phyloP scores from a whole-genome alignment of 108 stramenopile genomes.

The Cylindrotheca closterium region DNA sequence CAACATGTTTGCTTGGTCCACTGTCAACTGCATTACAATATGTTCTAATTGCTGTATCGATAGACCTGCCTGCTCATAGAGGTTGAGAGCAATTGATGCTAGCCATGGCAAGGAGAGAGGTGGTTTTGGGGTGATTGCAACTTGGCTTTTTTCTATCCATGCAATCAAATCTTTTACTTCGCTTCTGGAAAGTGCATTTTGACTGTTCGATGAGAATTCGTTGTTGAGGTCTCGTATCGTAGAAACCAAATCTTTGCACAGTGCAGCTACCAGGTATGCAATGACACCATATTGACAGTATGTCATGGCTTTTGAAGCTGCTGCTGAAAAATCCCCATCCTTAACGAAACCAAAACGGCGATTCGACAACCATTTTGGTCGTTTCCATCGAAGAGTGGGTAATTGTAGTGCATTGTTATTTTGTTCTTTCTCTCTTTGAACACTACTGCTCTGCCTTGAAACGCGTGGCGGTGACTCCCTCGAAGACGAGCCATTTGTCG shows the following conservation, averaged over 20 bases:
- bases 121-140: not conserved
- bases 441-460: no score
- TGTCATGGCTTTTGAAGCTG: no score
- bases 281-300: slow-evolving; percentile 3
- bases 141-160: slow-evolving; percentile 11
- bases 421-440: no score
- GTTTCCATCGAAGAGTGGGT: no score
- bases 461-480: no score
- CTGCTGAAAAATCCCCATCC: no score
- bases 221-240: no score
- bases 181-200: slow-evolving; percentile 1
- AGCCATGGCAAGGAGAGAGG: slow-evolving; percentile 9
- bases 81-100: slow-evolving; percentile 11
- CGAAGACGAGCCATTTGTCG: no score
- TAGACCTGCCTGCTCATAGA: slow-evolving; percentile 2
- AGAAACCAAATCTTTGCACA: not conserved
- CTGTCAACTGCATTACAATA: slow-evolving; percentile 18
- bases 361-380: no score
- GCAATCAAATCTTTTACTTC: slow-evolving; percentile 6
- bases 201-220: slow-evolving; percentile 10
- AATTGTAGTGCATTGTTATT: no score
- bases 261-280: slow-evolving; percentile 3
- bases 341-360: no score
- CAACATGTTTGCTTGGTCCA: slow-evolving; percentile 19
- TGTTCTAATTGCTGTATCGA: slow-evolving; percentile 4